Percentiles rank a stretch among this genome's conserved stretches.
These are phyloP conservation scores for Stereocaulon alpinum DNA, from an alignment of 495 filamentous ascomycete species.

Conservation along the genomic window DNA sequence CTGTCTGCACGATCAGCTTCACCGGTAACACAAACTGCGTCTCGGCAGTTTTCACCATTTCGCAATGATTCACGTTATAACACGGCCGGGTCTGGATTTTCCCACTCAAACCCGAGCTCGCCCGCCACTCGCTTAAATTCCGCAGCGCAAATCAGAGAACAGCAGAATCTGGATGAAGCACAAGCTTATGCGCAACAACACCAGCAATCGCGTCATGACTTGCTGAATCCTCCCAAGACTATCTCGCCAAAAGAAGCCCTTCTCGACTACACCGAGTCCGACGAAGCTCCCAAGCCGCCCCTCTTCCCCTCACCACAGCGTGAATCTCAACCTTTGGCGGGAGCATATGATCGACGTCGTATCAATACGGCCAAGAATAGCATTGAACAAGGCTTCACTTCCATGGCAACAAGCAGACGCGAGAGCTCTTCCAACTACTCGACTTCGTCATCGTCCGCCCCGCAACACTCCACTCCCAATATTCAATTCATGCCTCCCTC, in stretches of 20 bases:
- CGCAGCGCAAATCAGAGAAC: conserved; percentile 48
- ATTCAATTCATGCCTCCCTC: conserved; percentile 36
- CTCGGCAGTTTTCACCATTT: conserved; percentile 76
- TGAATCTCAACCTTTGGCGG: conserved; percentile 25
- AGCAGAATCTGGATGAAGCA: conserved; percentile 47
- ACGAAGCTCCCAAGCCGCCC: conserved; percentile 56
- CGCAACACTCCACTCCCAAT: conserved; percentile 18
- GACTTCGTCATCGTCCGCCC: conserved; percentile 24
- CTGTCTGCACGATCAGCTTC: conserved; percentile 50
- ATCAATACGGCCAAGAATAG: conserved; percentile 29
- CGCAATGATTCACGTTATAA: conserved; percentile 61
- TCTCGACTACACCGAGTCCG: conserved; percentile 68
- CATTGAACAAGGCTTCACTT: conserved; percentile 18
- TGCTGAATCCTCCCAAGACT: conserved; percentile 55
- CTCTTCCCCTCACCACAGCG: conserved; percentile 48
- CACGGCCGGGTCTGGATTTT: conserved; percentile 25
- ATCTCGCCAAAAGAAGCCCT: conserved; percentile 94
- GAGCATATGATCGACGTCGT: not conserved
- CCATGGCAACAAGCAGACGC: conserved; percentile 35
- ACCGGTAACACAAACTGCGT: conserved; percentile 36
- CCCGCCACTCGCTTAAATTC: conserved; percentile 39
- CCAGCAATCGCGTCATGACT: conserved; percentile 16
- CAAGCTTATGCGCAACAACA: conserved; percentile 31
- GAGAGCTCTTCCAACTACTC: conserved; percentile 32
- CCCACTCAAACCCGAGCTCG: conserved; percentile 23